phyloP scores from a whole-genome alignment of 2,329 filamentous ascomycete genomes.

The Epichloe brachyelytri region DNA sequence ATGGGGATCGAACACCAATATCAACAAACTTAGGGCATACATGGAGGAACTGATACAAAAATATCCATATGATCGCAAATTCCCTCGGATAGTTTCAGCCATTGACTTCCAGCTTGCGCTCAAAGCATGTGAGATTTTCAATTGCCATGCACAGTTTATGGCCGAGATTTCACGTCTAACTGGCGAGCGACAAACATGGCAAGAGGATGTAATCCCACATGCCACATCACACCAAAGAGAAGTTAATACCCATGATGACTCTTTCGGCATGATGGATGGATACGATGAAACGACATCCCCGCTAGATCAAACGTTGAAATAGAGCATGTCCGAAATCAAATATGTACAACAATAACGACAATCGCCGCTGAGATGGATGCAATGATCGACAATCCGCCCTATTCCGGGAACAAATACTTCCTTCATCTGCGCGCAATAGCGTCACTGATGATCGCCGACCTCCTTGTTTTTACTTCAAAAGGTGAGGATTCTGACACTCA shows the following conservation, averaged over 20 bases:
- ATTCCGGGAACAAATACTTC: slow-evolving; percentile 52
- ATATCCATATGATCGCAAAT: slow-evolving; percentile 54
- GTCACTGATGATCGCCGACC: slow-evolving; percentile 61
- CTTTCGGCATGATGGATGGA: background rate
- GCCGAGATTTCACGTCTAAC: slow-evolving; percentile 27
- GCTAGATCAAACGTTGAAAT: slow-evolving; percentile 9
- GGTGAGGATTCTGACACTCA: background rate
- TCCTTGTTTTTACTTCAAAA: slow-evolving; percentile 32
- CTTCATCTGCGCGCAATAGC: slow-evolving; percentile 62
- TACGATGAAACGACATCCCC: background rate
- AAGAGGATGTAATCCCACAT: slow-evolving; percentile 4
- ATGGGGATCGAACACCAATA: slow-evolving; percentile 34
- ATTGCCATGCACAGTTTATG: slow-evolving; percentile 48
- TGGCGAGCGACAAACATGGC: slow-evolving; percentile 3
- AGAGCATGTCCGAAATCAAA: slow-evolving; percentile 32
- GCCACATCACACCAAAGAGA: background rate
- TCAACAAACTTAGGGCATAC: slow-evolving; percentile 41
- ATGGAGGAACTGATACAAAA: slow-evolving; percentile 69
- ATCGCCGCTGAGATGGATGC: slow-evolving; percentile 60
- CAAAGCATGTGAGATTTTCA: slow-evolving; percentile 70
- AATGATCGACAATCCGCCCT: slow-evolving; percentile 56
- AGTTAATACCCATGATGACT: background rate
- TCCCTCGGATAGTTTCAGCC: slow-evolving; percentile 47
- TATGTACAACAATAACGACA: slow-evolving; percentile 45
- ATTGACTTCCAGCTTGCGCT: slow-evolving; percentile 72